phyloP scores from a whole-genome alignment of 768 basidiomycete species.

The Kwoniella bestiolae region DNA sequence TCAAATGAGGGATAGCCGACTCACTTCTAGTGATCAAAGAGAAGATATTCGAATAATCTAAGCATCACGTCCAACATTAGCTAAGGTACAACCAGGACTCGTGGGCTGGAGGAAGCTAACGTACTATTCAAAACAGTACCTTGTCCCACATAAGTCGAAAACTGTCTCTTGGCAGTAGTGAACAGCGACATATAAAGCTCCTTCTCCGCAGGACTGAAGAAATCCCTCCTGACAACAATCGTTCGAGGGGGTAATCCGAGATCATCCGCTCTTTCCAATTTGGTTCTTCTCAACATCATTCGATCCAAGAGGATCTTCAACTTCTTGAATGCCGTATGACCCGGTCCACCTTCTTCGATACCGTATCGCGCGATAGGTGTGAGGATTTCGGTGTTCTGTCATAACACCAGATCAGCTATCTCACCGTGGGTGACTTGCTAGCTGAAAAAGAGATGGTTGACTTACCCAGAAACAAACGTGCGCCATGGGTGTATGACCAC shows the following conservation, averaged over 20 bases:
- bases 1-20: background rate
- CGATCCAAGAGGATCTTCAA: slow-evolving; percentile 83
- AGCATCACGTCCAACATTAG: background rate
- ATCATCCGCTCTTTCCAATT: slow-evolving; percentile 95
- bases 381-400: slow-evolving; percentile 84
- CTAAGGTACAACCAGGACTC: too few species aligned
- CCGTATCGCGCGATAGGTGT: slow-evolving; percentile 90
- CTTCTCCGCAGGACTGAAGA: slow-evolving; percentile 96
- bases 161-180: slow-evolving; percentile 88
- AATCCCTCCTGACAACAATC: slow-evolving; percentile 83
- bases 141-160: slow-evolving; percentile 82
- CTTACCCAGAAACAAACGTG: slow-evolving; percentile 78
- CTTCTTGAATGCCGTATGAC: slow-evolving; percentile 85
- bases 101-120: too few species aligned
- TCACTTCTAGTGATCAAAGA: slow-evolving; percentile 85
- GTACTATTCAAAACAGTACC: slow-evolving; percentile 91
- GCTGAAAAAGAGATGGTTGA: too few species aligned
- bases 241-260: slow-evolving; percentile 91
- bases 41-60: slow-evolving; percentile 59
- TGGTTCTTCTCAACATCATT: slow-evolving; percentile 76
- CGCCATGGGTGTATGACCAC: slow-evolving; percentile 59
- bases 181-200: slow-evolving; percentile 90
- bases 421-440: too few species aligned
- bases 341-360: slow-evolving; percentile 69
- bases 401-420: background rate